phyloP scores from a whole-genome alignment of 2,329 filamentous ascomycete genomes.

The Epichloe coenophiala region DNA sequence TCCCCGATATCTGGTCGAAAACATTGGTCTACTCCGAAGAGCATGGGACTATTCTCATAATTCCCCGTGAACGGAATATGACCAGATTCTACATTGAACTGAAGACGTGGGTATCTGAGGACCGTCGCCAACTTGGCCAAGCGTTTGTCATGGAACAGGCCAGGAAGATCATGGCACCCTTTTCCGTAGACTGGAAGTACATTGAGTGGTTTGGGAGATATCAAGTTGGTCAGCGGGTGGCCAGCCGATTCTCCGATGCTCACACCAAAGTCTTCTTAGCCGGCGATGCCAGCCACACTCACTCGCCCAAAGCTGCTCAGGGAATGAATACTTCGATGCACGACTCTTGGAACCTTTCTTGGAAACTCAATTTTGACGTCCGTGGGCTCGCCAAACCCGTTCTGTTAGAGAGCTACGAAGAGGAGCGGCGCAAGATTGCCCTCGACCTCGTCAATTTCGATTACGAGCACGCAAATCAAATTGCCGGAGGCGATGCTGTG shows the following conservation, averaged over 20 bases:
- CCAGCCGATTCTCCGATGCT: slow-evolving; percentile 52
- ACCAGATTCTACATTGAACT: slow-evolving; percentile 50
- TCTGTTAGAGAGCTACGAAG: slow-evolving; percentile 47
- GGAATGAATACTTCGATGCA: slow-evolving; percentile 50
- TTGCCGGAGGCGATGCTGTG: slow-evolving; percentile 46
- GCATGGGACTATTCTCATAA: slow-evolving; percentile 57
- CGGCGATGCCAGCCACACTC: slow-evolving; percentile 59
- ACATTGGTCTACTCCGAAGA: slow-evolving; percentile 54
- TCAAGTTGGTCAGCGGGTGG: slow-evolving; percentile 57
- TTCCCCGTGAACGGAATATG: slow-evolving; percentile 60
- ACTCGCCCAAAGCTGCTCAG: slow-evolving; percentile 59
- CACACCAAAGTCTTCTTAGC: slow-evolving; percentile 52
- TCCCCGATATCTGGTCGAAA: slow-evolving; percentile 65
- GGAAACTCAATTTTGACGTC: slow-evolving; percentile 38
- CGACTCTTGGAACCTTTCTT: slow-evolving; percentile 48
- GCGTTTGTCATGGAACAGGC: slow-evolving; percentile 60
- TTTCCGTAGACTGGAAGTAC: slow-evolving; percentile 42
- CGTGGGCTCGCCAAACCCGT: slow-evolving; percentile 40
- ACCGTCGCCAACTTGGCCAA: slow-evolving; percentile 32
- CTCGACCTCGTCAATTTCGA: slow-evolving; percentile 47
- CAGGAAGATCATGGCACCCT: slow-evolving; percentile 45
- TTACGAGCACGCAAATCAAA: slow-evolving; percentile 42
- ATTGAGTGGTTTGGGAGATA: slow-evolving; percentile 63
- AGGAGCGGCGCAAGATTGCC: slow-evolving; percentile 48
- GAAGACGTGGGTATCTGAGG: slow-evolving; percentile 29